Base-by-base conservation (phyloP, 192 early-diverging fungal genomes). In the Jimgerdemannia lactiflua region DNA sequence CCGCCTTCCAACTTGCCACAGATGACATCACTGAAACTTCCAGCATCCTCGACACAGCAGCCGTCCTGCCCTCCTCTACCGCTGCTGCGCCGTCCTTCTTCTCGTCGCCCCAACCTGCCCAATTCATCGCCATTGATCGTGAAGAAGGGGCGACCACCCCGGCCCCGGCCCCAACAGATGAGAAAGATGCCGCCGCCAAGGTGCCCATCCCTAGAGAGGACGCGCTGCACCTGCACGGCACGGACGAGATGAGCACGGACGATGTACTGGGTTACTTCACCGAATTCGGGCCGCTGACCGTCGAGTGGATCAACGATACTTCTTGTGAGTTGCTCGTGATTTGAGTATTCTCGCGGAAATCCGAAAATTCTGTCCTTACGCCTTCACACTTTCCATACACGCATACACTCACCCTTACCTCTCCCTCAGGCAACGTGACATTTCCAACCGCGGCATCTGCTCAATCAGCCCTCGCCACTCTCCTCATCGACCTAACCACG, bases 301-400 rank as follows among this genome's bases (percentile, higher is more conserved):
- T 86, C 39, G 83, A 86, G 70, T 86, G 85, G 85, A 81, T 86
- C 14, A 76, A 86, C 67, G 85, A 86, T 42, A 77, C 85, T 2
- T 79, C 73, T 14, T 86, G 85, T 76, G 84, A 84, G 54, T 69
- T 14, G 43, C 43, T 4, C 20, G 42, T 4, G 43, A 59, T 71
- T 4, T 17, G 29, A 68, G 49, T 54, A n/a, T n/a, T n/a, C n/a
- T n/a, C n/a, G n/a, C n/a, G n/a, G n/a, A n/a, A n/a, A n/a, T n/a
- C n/a, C n/a, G n/a, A n/a, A n/a, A n/a, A n/a, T n/a, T n/a, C n/a
- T n/a, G n/a, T n/a, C n/a, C n/a, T n/a, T n/a, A n/a, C n/a, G n/a
- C n/a, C n/a, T n/a, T n/a, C n/a, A n/a, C n/a, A n/a, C 49, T 54
- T 11, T 7, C 49, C 49, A 54, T 11, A 11, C 49, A 42, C 66